Base-by-base conservation (phyloP, 129 eudicot genomes). In the Ambrosia trifida region DNA sequence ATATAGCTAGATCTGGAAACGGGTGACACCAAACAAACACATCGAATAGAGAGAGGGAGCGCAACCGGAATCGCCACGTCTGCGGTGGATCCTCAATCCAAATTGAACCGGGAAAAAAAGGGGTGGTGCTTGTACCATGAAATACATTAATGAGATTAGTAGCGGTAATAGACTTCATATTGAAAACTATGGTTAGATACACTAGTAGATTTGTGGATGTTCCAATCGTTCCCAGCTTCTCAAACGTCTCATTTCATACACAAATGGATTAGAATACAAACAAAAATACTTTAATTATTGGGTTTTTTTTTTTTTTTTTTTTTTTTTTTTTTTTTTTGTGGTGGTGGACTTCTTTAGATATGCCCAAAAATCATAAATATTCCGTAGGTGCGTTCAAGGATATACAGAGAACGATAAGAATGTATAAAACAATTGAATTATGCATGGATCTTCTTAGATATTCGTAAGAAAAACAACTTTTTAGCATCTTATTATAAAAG, bases 181-280 rank as follows among this genome's bases (percentile, higher is more conserved):
- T 57, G 45, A 84, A 84, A 7, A 84, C 64, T 7, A 83, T 62
- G 1, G 83, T 80, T n/a, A 84, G 80, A 68, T 80, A 84, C 7
- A 84, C 83, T 19, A 80, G 49, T 30, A 84, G 63, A 72, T 84
- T 82, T 11, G 79, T 66, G 11, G 76, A 73, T 30, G 85, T 82
- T 57, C 85, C 85, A 12, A 82, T 77, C 17, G 88, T 80, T 70
- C 88, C 88, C 66, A 83, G 78, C 82, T 83, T 83, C 80, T 83
- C 88, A 76, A 83, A 83, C 24, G 85, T 80, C 80, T 83, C 84
- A 17, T 80, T 80, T 13, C 85, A 82, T 80, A 44, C 72, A 18
- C 53, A 47, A 33, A 19, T n/a, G 7, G 62, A 11, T 46, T 5
- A 33, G 28, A 51, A 14, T 10, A 38, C 65, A 52, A 41, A 9